Percentiles rank a stretch among this genome's conserved stretches.
These are phyloP conservation scores for Lasiodiplodia gonubiensis DNA, from an alignment of 2,329 filamentous ascomycete genomes.

Conservation along the genomic window DNA sequence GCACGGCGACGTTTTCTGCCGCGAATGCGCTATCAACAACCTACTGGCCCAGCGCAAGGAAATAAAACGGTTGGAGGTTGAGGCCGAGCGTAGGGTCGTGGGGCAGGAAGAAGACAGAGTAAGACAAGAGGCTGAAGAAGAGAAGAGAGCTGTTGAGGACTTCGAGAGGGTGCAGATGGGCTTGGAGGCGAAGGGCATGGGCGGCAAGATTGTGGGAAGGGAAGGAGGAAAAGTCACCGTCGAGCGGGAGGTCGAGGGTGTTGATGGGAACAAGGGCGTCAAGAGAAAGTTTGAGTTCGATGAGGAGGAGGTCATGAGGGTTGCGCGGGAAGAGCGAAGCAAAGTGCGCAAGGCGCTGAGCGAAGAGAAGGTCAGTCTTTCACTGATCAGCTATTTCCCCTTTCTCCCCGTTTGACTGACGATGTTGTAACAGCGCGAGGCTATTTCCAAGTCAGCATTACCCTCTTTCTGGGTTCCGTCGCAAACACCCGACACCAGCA, in stretches of 20 bases:
- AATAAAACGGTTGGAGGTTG: constrained; percentile 78
- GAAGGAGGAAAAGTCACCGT: constrained; percentile 53
- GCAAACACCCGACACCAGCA: constrained; percentile 68
- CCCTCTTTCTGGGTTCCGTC: constrained; percentile 95
- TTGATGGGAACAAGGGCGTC: constrained; percentile 47
- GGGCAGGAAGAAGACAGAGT: constrained; percentile 67
- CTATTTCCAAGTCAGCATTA: constrained; percentile 51
- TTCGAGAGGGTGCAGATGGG: constrained; percentile 86
- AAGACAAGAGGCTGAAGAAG: constrained; percentile 71
- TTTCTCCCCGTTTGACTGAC: background rate
- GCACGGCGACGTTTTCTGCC: constrained; percentile 89
- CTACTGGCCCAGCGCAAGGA: constrained; percentile 92
- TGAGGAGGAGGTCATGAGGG: constrained; percentile 73
- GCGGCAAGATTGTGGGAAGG: constrained; percentile 48
- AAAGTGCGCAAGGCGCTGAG: constrained; percentile 74
- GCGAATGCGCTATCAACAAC: constrained; percentile 90
- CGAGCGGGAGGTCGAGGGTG: constrained; percentile 45
- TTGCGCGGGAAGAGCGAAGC: constrained; percentile 71
- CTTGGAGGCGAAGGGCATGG: constrained; percentile 48
- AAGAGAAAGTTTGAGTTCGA: constrained; percentile 85
- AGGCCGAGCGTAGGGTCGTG: constrained; percentile 64
- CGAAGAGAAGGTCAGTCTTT: constrained; percentile 66
- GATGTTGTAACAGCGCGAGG: background rate
- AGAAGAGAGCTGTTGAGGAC: constrained; percentile 72
- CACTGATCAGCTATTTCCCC: background rate